Percentiles rank a stretch among this genome's conserved stretches.
phyloP scores from a whole-genome alignment of 1,284 basidiomycete species.

The Cutaneotrichosporon dermatis region DNA sequence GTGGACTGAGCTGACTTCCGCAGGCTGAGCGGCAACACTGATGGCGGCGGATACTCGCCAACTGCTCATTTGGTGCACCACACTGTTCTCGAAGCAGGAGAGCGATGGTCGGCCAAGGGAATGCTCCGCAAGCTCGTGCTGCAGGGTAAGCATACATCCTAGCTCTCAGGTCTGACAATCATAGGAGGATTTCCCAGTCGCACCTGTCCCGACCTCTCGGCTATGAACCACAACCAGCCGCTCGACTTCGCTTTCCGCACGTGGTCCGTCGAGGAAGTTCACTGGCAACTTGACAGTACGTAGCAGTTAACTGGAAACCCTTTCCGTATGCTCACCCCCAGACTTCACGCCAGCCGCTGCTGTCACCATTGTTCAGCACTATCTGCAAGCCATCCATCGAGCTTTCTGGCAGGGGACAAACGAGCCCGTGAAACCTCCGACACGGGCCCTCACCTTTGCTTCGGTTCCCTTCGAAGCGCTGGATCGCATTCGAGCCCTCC shows the following conservation, averaged over 20 bases:
- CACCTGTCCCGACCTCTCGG: not conserved
- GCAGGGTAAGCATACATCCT: not conserved
- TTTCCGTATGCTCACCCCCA: not conserved
- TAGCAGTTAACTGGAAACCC: not conserved
- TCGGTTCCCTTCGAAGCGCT: not conserved
- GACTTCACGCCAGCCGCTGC: not conserved
- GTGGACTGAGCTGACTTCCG: not conserved
- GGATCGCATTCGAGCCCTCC: not conserved
- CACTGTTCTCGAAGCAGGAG: not conserved
- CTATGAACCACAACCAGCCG: not conserved
- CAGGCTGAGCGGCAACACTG: not conserved
- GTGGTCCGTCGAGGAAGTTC: slow-evolving; percentile 1
- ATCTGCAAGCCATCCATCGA: not conserved
- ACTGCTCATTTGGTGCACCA: slow-evolving; percentile 4
- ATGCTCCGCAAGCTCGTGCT: not conserved
- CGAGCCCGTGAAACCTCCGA: not conserved
- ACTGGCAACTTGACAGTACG: slow-evolving; percentile 2
- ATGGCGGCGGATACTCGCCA: not conserved
- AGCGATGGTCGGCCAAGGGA: not conserved
- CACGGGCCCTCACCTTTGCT: not conserved
- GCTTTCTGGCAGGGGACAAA: not conserved
- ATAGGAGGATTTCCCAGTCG: slow-evolving; percentile 1
- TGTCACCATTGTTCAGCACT: slow-evolving; percentile 1
- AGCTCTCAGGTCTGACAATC: not conserved
- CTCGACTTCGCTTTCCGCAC: slow-evolving; percentile 2